Evolutionary conservation across 73 alveolate species (phyloP), one percentile per base, ranked within the genome.

Genomic region (Uronychia setigera): DNA sequence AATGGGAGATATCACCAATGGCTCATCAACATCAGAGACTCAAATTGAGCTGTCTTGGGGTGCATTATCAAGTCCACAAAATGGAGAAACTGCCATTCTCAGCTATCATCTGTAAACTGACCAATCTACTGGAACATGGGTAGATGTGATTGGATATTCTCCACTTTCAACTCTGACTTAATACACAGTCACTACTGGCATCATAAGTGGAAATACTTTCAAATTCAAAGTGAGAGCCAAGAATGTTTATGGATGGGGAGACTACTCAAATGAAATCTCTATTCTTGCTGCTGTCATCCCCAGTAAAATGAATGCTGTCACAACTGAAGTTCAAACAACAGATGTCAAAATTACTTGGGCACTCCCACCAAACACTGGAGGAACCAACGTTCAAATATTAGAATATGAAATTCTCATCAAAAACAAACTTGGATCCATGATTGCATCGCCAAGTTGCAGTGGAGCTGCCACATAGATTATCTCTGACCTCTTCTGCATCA

Each of bases 331-430:
- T 25, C 31, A n/a, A 76, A 29, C 60, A 29, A 33, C 59, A 26
- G 35, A 74, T 32, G 90, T 83, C 28, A 32, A 1, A 31, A 32
- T 83, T 34, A 74, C 35, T 75, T 83, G 92, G 92, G 33, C 30
- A 0, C 79, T 25, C 57, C 96, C 96, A 0, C 29, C 78, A 13
- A 35, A 82, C 58, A 82, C 89, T 26, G 89, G 89, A 74, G 89
- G 89, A 34, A 1, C 33, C 29, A 83, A 79, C 25, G 89, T 34
- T 25, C 14, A 29, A 26, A 82, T 74, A 0, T 29, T 0, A 1
- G 86, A 80, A 1, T 57, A 80, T 31, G 19, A 35, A 0, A 31
- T 80, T 14, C 31, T 9, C 1, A 35, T 80, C 30, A 34, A 46
- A 11, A 26, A 35, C 33, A 35, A 80, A 80, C 58, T 14, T 26